A percentile compares a stretch with the other conserved stretches of the same genome.
These are phyloP conservation scores for Scedosporium dehoogii DNA, from an alignment of 2,329 filamentous ascomycete species.

Conservation along the genomic window DNA sequence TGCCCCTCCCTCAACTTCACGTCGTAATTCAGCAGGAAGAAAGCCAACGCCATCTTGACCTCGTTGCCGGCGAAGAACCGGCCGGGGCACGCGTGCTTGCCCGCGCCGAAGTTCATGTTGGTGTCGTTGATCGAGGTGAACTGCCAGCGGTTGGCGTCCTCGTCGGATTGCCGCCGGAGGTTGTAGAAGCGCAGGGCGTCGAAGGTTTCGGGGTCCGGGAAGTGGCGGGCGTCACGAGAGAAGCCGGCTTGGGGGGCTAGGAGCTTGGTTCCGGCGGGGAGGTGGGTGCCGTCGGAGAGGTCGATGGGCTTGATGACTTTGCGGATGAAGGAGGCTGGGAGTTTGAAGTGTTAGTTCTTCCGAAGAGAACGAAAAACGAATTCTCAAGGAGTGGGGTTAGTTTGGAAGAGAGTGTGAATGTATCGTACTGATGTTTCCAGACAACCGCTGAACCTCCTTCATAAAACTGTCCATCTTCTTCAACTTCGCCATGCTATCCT, in stretches of 20 bases:
- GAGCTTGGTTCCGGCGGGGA: conserved; percentile 32
- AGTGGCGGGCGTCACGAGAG: conserved; percentile 29
- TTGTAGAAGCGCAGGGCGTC: conserved; percentile 40
- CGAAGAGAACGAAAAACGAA: background rate
- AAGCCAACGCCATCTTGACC: conserved; percentile 33
- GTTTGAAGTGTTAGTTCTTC: conserved; percentile 11
- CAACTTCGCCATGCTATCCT: conserved; percentile 32
- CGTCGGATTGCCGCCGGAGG: conserved; percentile 26
- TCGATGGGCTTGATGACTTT: conserved; percentile 34
- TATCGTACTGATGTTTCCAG: conserved; percentile 30
- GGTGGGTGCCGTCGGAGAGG: conserved; percentile 32
- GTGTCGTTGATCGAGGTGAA: conserved; percentile 31
- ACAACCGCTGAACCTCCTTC: conserved; percentile 30
- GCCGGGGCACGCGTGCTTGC: conserved; percentile 37
- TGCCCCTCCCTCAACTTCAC: conserved; percentile 27
- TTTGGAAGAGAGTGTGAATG: background rate
- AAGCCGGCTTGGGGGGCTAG: conserved; percentile 30
- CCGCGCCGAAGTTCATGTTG: conserved; percentile 36
- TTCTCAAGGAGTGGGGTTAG: background rate
- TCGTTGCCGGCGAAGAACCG: conserved; percentile 37
- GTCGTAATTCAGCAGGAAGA: conserved; percentile 32
- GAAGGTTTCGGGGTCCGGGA: conserved; percentile 30
- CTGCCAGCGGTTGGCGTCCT: conserved; percentile 29
- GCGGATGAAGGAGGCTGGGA: conserved; percentile 31
- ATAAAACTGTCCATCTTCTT: conserved; percentile 40